These are phyloP conservation scores for Heliamphora pulchella DNA, from an alignment of 179 eudicot genomes.

Conservation along the genomic window DNA sequence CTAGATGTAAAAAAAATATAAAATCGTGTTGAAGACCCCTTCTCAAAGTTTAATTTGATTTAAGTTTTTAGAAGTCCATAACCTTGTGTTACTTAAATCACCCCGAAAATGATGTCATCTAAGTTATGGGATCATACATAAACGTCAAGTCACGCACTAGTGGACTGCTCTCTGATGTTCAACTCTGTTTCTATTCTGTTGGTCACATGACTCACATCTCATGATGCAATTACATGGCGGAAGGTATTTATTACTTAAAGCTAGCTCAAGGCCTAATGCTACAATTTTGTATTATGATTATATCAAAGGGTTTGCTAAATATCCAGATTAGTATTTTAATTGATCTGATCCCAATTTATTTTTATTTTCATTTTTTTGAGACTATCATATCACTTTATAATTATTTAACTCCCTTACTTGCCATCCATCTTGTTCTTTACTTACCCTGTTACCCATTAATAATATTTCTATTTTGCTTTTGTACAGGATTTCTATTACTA, in stretches of 20 bases:
- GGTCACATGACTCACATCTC: too few relatives aligned
- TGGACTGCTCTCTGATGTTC: too few relatives aligned
- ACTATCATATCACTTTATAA: neutral
- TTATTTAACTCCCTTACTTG: neutral
- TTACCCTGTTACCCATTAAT: neutral
- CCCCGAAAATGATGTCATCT: neutral
- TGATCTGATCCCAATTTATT: neutral
- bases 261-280: too few relatives aligned
- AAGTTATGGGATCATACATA: neutral
- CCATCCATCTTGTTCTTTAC: neutral
- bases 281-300: too few relatives aligned
- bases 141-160: too few relatives aligned
- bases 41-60: neutral
- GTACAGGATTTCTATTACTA: conserved; percentile 56
- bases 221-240: too few relatives aligned
- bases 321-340: neutral
- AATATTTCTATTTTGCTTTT: neutral
- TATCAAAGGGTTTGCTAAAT: too few relatives aligned
- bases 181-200: too few relatives aligned
- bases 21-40: neutral
- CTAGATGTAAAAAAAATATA: neutral
- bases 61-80: neutral
- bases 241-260: too few relatives aligned
- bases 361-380: neutral
- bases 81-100: neutral